Percentiles rank a stretch among this genome's conserved stretches.
These are phyloP conservation scores for Exophiala dermatitidis DNA, from an alignment of 2,329 filamentous ascomycete species.

Conservation along the genomic window DNA sequence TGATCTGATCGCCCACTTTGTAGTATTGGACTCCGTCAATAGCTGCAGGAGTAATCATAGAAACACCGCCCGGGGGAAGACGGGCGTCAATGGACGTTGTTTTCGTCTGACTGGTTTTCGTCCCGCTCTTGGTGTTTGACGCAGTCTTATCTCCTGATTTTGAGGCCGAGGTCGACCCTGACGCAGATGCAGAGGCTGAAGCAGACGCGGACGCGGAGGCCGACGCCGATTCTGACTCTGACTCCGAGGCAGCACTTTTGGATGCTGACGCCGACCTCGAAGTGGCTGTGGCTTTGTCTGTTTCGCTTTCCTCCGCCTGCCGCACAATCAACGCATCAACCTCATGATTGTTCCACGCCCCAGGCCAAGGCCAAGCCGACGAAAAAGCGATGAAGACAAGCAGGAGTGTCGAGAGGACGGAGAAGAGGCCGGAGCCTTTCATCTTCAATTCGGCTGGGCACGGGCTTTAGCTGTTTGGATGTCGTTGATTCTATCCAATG, in stretches of 20 bases:
- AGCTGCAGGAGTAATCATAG: constrained; percentile 53
- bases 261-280: constrained; percentile 4
- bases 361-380: constrained; percentile 31
- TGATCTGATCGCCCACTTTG: constrained; percentile 57
- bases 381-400: constrained; percentile 27
- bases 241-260: constrained; percentile 1
- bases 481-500: background rate
- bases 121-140: constrained; percentile 14
- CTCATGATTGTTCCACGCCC: constrained; percentile 19
- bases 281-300: constrained; percentile 6
- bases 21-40: constrained; percentile 50
- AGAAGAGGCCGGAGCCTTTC: constrained; percentile 23
- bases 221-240: background rate
- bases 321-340: constrained; percentile 24
- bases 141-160: constrained; percentile 9
- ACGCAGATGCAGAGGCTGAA: constrained; percentile 4
- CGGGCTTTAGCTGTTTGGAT: background rate
- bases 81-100: constrained; percentile 46
- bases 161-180: constrained; percentile 8
- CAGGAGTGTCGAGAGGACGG: constrained; percentile 19
- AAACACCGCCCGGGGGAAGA: constrained; percentile 52
- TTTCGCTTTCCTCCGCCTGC: constrained; percentile 20
- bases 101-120: constrained; percentile 24
- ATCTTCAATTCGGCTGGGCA: constrained; percentile 10
- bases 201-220: background rate